Base-by-base conservation (phyloP, 2,329 filamentous ascomycete genomes). In the Penicillium fuscoglaucum region DNA sequence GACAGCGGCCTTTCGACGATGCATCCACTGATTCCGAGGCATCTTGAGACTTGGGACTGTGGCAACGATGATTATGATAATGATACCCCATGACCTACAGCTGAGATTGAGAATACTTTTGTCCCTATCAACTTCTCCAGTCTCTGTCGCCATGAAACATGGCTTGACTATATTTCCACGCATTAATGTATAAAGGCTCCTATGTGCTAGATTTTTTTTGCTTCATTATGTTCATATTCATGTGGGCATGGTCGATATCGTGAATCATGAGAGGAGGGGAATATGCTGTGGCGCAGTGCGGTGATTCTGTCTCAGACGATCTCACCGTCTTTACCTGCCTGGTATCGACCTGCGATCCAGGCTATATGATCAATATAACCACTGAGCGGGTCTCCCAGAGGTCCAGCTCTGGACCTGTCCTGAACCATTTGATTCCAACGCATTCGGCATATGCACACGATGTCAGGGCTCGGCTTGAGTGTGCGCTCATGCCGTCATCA, bases 1-100 rank as follows among this genome's bases (percentile, higher is more conserved):
- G 67, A 26, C 71, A 72, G 57, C 61, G 64, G 56, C 71, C 72
- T 33, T 21, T 69, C 31, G 62, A 68, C 9, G 61, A 59, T 24
- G 55, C 47, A 15, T 21, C 40, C 48, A 56, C 39, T 37, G 44
- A 53, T 8, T 17, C 28, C 7, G 39, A 40, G 40, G 50, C 47
- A 7, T 28, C 41, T 49, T 54, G 52, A 61, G 28, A 35, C 33
- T 31, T 50, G n/a, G n/a, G 19, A 13, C 13, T 47, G 28, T 17
- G 28, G 47, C n/a, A 44, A 37, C 15, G 24, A 49, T 33, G 15
- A 41, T 41, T 45, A 53, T 47, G 50, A 59, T 17, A 43, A 45
- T 35, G 39, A 58, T 49, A 50, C 43, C 55, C 48, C 29, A 37
- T 39, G 17, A 52, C 26, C 12, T 46, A n/a, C 17, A 37, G 7